phyloP scores from a whole-genome alignment of 1,284 basidiomycete species.

The Chondrostereum purpureum region DNA sequence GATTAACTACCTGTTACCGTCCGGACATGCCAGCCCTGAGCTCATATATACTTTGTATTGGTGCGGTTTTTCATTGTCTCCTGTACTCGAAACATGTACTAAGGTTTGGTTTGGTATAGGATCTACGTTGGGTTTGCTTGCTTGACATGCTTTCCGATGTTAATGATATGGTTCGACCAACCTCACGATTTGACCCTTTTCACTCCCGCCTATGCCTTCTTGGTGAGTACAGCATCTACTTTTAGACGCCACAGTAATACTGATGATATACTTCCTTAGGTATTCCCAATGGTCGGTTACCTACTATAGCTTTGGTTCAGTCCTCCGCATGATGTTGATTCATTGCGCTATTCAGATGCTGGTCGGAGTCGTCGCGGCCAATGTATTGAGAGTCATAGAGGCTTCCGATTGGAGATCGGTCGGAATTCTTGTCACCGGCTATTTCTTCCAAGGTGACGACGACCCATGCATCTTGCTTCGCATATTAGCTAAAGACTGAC shows the following conservation, averaged over 20 bases:
- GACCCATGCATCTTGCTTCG: constrained; percentile 6
- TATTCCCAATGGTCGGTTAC: constrained; percentile 46
- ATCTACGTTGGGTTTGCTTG: constrained; percentile 34
- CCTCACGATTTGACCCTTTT: constrained; percentile 38
- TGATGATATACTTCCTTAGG: too few relatives aligned
- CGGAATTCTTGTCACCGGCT: constrained; percentile 37
- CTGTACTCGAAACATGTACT: too few relatives aligned
- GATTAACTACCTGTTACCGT: constrained; percentile 37
- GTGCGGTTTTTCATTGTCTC: too few relatives aligned
- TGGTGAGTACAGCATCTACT: too few relatives aligned
- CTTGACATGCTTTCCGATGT: constrained; percentile 39
- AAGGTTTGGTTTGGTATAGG: too few relatives aligned
- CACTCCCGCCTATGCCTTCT: constrained; percentile 42
- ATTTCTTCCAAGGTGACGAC: constrained; percentile 44
- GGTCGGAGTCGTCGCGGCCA: constrained; percentile 41
- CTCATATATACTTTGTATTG: constrained; percentile 38
- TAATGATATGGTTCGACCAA: constrained; percentile 45
- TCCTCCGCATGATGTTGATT: constrained; percentile 4
- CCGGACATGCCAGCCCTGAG: constrained; percentile 25
- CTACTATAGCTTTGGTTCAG: too few relatives aligned
- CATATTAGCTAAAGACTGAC: constrained; percentile 9
- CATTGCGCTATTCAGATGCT: constrained; percentile 32
- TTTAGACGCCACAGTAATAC: too few relatives aligned
- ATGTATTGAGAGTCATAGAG: constrained; percentile 34
- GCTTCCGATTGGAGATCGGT: constrained; percentile 28